phyloP scores from a whole-genome alignment of 306 rosid species.

The Heteromeles arbutifolia region DNA sequence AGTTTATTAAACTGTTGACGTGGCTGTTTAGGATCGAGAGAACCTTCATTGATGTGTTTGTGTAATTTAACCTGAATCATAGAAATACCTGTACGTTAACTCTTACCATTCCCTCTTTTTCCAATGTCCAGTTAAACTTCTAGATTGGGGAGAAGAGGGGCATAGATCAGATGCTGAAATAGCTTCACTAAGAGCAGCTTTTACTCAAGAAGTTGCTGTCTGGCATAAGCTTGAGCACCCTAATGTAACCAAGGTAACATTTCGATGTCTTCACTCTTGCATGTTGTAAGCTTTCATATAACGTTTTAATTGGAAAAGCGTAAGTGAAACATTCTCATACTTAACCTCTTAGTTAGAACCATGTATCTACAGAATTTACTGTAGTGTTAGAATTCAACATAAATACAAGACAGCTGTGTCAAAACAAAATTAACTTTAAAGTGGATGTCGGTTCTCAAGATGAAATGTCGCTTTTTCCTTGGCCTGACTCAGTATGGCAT shows the following conservation, averaged over 20 bases:
- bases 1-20: neutral
- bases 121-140: conserved; percentile 73
- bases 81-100: neutral
- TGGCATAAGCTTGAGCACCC: conserved; percentile 99
- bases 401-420: neutral
- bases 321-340: neutral
- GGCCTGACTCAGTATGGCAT: neutral
- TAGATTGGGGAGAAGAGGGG: conserved; percentile 99
- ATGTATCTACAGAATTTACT: neutral
- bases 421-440: neutral
- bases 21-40: neutral
- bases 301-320: neutral
- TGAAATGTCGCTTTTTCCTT: neutral
- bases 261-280: conserved; percentile 1
- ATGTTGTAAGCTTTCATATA: neutral
- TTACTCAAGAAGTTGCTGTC: conserved; percentile 95
- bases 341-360: neutral
- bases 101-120: conserved; percentile 14
- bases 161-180: conserved; percentile 95
- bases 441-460: neutral
- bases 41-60: neutral
- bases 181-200: conserved; percentile 91
- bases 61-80: neutral
- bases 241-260: conserved; percentile 80
- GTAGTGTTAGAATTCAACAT: neutral